These are phyloP conservation scores for Syzygium malaccense DNA, from an alignment of 441 rosid species.

Conservation along the genomic window DNA sequence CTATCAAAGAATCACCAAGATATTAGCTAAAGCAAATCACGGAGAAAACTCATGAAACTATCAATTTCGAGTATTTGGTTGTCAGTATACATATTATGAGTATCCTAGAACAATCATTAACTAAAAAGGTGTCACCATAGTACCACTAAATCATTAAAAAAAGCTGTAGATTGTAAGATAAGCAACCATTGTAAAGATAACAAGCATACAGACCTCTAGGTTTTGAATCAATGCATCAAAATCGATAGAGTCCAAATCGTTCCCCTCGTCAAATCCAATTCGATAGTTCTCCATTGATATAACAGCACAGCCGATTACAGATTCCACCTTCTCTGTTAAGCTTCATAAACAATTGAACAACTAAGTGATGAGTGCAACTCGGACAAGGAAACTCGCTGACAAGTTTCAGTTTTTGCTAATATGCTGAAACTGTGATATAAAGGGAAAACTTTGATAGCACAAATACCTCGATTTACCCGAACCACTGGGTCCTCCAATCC, in stretches of 20 bases:
- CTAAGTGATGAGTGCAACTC: conserved; percentile 1
- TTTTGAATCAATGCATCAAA: conserved; percentile 73
- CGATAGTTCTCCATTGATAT: conserved; percentile 96
- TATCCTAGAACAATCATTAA: not conserved
- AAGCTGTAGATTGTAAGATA: not conserved
- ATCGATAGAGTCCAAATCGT: conserved; percentile 81
- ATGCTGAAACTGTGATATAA: not conserved
- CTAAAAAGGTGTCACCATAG: not conserved
- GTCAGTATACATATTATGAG: not conserved
- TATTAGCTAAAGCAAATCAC: not conserved
- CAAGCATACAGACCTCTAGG: conserved; percentile 55
- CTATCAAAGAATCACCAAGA: not conserved
- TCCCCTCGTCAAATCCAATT: conserved; percentile 70
- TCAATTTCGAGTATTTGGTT: not conserved
- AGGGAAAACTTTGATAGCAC: conserved; percentile 1
- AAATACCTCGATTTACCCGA: conserved; percentile 92
- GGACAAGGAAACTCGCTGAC: not conserved
- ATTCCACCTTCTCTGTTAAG: conserved; percentile 96
- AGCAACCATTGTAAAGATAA: not conserved
- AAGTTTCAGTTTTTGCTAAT: not conserved
- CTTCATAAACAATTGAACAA: conserved; percentile 39
- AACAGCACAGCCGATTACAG: conserved; percentile 90
- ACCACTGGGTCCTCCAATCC: conserved; percentile 97
- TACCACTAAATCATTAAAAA: not conserved
- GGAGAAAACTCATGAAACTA: not conserved